These are phyloP conservation scores for Penicillium sp. DNA, from an alignment of 2,329 filamentous ascomycete species.

Conservation along the genomic window DNA sequence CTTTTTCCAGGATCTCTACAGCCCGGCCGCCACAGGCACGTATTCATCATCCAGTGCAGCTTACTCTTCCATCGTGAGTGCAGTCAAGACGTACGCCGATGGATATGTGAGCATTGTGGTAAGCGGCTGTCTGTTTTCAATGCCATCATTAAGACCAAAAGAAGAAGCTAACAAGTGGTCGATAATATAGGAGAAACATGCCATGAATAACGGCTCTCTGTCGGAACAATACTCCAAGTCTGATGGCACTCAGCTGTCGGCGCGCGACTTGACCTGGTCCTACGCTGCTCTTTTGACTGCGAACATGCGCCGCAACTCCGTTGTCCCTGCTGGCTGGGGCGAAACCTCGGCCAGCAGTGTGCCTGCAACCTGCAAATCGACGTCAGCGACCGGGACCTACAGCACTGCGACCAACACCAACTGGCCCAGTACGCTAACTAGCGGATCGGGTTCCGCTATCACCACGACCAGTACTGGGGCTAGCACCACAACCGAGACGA, in stretches of 20 bases:
- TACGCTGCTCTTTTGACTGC: conserved; percentile 44
- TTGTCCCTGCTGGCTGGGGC: conserved; percentile 37
- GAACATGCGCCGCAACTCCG: conserved; percentile 31
- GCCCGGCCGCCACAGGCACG: conserved; percentile 59
- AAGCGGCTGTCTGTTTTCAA: conserved; percentile 2
- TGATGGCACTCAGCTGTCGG: conserved; percentile 38
- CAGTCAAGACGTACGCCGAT: conserved; percentile 63
- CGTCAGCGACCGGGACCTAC: conserved; percentile 36
- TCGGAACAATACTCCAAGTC: conserved; percentile 42
- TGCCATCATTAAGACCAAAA: background rate
- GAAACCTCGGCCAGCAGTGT: conserved; percentile 32
- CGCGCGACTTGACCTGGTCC: conserved; percentile 47
- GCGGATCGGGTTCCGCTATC: conserved; percentile 12
- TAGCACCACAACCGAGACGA: conserved; percentile 15
- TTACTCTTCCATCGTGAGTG: conserved; percentile 56
- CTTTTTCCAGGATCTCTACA: conserved; percentile 68
- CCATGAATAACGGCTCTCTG: conserved; percentile 33
- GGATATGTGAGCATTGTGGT: conserved; percentile 51
- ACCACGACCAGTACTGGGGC: conserved; percentile 8
- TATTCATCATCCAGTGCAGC: conserved; percentile 57
- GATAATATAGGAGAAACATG: conserved; percentile 24
- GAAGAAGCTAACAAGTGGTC: background rate
- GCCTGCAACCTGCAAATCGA: conserved; percentile 30
- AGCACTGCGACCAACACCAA: conserved; percentile 31
- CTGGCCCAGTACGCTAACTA: conserved; percentile 33